Conservation (phyloP, 768 basidiomycete genomes). For the Polyporus arcularius region DNA sequence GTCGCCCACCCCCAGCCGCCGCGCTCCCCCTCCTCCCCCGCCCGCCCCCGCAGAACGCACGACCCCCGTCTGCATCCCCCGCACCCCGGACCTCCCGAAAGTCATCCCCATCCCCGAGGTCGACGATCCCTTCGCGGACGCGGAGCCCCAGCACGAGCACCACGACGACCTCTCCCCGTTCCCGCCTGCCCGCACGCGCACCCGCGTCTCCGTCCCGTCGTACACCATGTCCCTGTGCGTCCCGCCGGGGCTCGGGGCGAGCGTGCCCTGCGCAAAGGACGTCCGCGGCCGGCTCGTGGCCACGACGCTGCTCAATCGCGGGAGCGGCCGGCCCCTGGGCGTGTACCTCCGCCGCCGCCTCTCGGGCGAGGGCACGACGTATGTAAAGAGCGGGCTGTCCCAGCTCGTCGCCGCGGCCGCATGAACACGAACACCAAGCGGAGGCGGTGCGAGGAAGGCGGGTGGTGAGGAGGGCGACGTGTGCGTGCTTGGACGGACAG, state of each 20-base stretch:
- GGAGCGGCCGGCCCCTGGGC: constrained; percentile 54
- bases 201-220: constrained; percentile 4
- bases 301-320: constrained; percentile 56
- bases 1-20: constrained; percentile 18
- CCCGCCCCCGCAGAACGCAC: constrained; percentile 15
- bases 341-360: constrained; percentile 36
- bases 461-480: neutral
- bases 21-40: constrained; percentile 20
- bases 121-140: constrained; percentile 31
- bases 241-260: constrained; percentile 7
- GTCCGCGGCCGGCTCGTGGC: constrained; percentile 54
- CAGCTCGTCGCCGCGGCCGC: constrained; percentile 50
- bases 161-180: constrained; percentile 2
- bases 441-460: neutral
- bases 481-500: neutral
- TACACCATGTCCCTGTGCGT: neutral
- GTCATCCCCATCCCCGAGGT: constrained; percentile 1
- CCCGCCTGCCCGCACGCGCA: constrained; percentile 4
- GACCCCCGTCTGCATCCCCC: constrained; percentile 10
- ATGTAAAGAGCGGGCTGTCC: constrained; percentile 56
- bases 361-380: constrained; percentile 36
- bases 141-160: constrained; percentile 4
- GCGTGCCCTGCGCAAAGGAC: constrained; percentile 29
- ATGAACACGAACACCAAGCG: constrained; percentile 3
- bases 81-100: neutral